Conservation (phyloP, 305 asterid species). For the Andrographis paniculata region DNA sequence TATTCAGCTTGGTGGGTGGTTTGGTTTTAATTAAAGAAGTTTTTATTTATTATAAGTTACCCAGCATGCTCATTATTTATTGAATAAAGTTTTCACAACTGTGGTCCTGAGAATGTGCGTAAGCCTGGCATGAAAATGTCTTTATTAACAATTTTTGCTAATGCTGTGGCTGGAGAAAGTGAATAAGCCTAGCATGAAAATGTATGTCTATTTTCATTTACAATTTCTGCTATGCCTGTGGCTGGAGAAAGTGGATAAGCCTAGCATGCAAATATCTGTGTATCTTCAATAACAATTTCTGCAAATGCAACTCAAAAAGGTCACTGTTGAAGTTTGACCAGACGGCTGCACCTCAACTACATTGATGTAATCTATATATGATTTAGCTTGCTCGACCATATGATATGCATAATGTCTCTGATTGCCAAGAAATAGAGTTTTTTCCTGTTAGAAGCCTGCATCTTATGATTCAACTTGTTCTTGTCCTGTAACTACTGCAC, state of each 20-base stretch:
- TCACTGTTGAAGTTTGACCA: neutral
- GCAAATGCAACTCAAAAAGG: neutral
- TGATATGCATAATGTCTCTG: neutral
- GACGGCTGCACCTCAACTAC: neutral
- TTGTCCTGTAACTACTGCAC: too few species aligned
- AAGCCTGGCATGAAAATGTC: slow-evolving; percentile 6
- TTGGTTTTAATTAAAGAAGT: too few species aligned
- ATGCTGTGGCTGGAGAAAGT: too few species aligned
- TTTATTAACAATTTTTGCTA: neutral
- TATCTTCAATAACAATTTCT: neutral
- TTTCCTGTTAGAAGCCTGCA: neutral
- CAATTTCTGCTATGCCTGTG: too few species aligned
- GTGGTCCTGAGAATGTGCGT: neutral
- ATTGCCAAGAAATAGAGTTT: neutral
- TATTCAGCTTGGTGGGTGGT: too few species aligned
- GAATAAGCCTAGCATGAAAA: too few species aligned
- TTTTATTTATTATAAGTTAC: too few species aligned
- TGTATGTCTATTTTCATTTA: too few species aligned
- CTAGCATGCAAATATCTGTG: slow-evolving; percentile 3
- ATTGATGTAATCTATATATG: neutral
- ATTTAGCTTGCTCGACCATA: neutral
- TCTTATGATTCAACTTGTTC: too few species aligned
- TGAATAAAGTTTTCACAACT: too few species aligned
- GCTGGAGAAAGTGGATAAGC: neutral
- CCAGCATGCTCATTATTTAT: too few species aligned